Evolutionary conservation across 129 eudicot species (phyloP).

Genomic region (Centaurea solstitialis): DNA sequence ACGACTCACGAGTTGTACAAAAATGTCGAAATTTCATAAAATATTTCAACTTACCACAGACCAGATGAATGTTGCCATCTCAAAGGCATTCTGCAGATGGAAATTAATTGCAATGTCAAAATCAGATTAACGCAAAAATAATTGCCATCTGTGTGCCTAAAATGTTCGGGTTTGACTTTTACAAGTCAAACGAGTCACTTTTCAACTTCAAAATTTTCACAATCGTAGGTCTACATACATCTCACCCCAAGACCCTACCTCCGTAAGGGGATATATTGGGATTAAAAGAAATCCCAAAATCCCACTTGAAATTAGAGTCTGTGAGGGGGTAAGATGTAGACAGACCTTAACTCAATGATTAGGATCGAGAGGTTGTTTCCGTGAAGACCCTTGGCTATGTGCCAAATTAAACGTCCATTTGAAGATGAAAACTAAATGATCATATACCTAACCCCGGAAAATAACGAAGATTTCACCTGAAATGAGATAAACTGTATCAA

Average conservation of each 20-base stretch:
- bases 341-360: too few relatives aligned
- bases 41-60: conserved; percentile 70
- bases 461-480: conserved; percentile 56
- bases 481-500: conserved; percentile 95
- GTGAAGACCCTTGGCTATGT: not conserved
- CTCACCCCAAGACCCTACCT: too few relatives aligned
- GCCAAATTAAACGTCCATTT: not conserved
- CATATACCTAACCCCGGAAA: not conserved
- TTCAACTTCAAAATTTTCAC: conserved; percentile 3
- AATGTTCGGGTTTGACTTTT: conserved; percentile 12
- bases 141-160: not conserved
- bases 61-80: conserved; percentile 99
- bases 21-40: not conserved
- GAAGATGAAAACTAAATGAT: not conserved
- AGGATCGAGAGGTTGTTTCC: too few relatives aligned
- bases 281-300: too few relatives aligned
- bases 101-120: not conserved
- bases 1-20: not conserved
- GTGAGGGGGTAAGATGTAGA: too few relatives aligned
- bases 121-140: not conserved
- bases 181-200: conserved; percentile 1
- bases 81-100: conserved; percentile 88
- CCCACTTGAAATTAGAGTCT: too few relatives aligned
- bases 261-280: too few relatives aligned
- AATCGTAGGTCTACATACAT: not conserved